Conservation (phyloP, 139 green algal species). For the Dunaliella primolecta region DNA sequence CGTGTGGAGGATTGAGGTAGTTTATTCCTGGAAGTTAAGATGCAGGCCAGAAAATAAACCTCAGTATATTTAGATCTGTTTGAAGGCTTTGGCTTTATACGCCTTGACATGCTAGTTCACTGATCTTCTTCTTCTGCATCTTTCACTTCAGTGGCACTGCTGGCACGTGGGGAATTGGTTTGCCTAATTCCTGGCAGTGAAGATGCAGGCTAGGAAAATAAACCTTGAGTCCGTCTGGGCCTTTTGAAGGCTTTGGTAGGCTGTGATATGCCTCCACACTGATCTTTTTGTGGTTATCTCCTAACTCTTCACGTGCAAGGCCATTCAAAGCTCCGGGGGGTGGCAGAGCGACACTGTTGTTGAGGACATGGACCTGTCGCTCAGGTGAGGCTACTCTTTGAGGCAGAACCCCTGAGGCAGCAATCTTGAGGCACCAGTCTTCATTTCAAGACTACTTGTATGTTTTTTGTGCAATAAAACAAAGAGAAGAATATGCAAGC, state of each 20-base stretch:
- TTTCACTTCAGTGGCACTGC: slow-evolving; percentile 72
- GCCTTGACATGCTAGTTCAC: neutral
- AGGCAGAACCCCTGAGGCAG: no score
- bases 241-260: neutral
- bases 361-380: slow-evolving; percentile 74
- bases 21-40: neutral
- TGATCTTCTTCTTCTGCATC: no score
- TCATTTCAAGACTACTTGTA: no score
- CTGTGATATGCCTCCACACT: neutral
- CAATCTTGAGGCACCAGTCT: no score
- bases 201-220: no score
- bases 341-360: slow-evolving; percentile 93
- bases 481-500: no score
- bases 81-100: neutral
- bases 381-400: no score
- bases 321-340: slow-evolving; percentile 85
- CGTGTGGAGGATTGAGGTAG: slow-evolving; percentile 42
- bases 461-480: no score
- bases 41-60: no score
- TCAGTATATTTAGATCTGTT: no score
- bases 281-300: no score
- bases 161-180: slow-evolving; percentile 43
- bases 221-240: no score
- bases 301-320: slow-evolving; percentile 23
- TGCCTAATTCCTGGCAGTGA: slow-evolving; percentile 3